These are phyloP conservation scores for Gossypium thurberi DNA, from an alignment of 345 rosid genomes.

Conservation along the genomic window DNA sequence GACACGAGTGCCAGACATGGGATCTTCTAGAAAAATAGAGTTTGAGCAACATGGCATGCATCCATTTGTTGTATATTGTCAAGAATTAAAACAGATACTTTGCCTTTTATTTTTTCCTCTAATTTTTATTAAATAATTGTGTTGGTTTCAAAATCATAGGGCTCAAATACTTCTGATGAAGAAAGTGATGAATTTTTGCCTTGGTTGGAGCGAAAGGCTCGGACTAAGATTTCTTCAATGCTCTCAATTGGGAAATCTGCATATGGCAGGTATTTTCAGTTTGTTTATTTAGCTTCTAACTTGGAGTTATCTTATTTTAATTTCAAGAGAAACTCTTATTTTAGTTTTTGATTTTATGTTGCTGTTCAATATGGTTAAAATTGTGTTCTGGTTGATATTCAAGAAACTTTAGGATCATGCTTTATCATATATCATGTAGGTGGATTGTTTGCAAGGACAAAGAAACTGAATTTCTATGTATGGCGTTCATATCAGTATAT, in stretches of 20 bases:
- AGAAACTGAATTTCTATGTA: not conserved
- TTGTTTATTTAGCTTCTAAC: not conserved
- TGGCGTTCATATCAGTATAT: not conserved
- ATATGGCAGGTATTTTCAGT: slow-evolving; percentile 47
- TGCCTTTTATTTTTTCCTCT: not conserved
- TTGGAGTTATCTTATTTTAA: not conserved
- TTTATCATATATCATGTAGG: not conserved
- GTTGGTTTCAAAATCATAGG: slow-evolving; percentile 18
- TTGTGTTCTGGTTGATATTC: not conserved
- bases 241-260: slow-evolving; percentile 66
- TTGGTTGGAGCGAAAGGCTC: slow-evolving; percentile 69
- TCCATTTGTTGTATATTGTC: not conserved
- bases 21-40: too few species aligned
- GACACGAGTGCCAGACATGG: too few species aligned
- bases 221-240: slow-evolving; percentile 42
- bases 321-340: not conserved
- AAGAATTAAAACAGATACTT: not conserved
- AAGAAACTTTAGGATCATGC: not conserved
- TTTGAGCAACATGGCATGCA: too few species aligned
- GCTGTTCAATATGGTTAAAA: not conserved
- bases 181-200: slow-evolving; percentile 59
- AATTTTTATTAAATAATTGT: not conserved
- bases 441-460: not conserved
- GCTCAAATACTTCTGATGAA: slow-evolving; percentile 26
- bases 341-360: not conserved